phyloP scores from a whole-genome alignment of 1,139 yeast genomes.

The Zygosaccharomyces pseudobailii region DNA sequence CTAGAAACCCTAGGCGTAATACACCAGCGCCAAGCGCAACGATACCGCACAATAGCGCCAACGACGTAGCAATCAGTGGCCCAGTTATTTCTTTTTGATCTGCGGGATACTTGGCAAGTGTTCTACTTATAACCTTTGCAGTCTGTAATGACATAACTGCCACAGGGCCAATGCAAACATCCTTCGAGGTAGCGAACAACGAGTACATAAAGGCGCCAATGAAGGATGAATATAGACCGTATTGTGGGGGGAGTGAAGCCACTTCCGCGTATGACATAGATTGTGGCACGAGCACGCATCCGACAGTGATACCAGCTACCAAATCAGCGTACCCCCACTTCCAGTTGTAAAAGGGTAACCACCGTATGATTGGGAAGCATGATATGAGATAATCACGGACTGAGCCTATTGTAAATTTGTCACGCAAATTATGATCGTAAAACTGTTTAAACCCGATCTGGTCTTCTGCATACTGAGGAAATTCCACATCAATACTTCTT shows the following conservation, averaged over 20 bases:
- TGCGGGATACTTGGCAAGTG: slow-evolving; percentile 43
- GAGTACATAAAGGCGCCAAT: slow-evolving; percentile 88
- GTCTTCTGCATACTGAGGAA: slow-evolving; percentile 26
- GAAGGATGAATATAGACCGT: slow-evolving; percentile 86
- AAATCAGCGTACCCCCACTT: slow-evolving; percentile 79
- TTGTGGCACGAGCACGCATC: slow-evolving; percentile 90
- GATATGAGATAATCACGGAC: slow-evolving; percentile 56
- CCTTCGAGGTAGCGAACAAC: slow-evolving; percentile 90
- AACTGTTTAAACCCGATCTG: slow-evolving; percentile 22
- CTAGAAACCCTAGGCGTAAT: slow-evolving; percentile 77
- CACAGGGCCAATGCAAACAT: slow-evolving; percentile 94
- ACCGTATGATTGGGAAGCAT: slow-evolving; percentile 68
- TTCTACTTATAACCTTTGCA: slow-evolving; percentile 67
- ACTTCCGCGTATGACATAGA: slow-evolving; percentile 91
- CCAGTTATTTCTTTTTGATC: slow-evolving; percentile 38
- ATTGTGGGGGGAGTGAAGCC: slow-evolving; percentile 77
- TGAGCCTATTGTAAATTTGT: too few relatives aligned
- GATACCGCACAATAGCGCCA: slow-evolving; percentile 79
- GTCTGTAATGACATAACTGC: slow-evolving; percentile 93
- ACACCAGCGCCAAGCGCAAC: slow-evolving; percentile 80
- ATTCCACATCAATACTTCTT: slow-evolving; percentile 15
- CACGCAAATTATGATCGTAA: slow-evolving; percentile 21
- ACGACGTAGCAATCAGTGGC: slow-evolving; percentile 71
- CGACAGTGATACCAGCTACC: slow-evolving; percentile 90
- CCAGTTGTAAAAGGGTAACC: slow-evolving; percentile 81